Percentiles rank a stretch among this genome's conserved stretches.
Conservation (phyloP, 1,284 basidiomycete species). For the Cystobasidium sp. region DNA sequence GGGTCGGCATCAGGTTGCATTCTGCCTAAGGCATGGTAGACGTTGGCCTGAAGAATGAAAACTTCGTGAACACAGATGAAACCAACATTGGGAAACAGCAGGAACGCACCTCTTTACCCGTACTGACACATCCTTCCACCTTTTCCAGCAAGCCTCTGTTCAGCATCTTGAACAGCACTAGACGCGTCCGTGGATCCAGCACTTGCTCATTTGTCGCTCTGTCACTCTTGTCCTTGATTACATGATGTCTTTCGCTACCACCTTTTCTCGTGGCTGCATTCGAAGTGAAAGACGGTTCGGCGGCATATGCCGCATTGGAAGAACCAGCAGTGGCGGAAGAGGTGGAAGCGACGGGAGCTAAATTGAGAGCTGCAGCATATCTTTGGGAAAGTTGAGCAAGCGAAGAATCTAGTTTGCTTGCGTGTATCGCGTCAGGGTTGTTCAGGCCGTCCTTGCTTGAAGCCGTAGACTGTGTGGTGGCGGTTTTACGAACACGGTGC, state of each 20-base stretch:
- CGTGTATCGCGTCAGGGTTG: conserved; percentile 37
- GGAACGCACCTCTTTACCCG: conserved; percentile 81
- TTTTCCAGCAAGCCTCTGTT: conserved; percentile 81
- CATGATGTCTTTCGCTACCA: conserved; percentile 77
- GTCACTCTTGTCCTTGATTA: conserved; percentile 85
- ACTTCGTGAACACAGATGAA: background rate
- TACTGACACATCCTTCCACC: conserved; percentile 91
- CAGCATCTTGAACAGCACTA: conserved; percentile 92
- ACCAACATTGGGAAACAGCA: too few species aligned
- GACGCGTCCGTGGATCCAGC: conserved; percentile 82
- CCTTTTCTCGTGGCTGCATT: conserved; percentile 83
- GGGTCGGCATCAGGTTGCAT: conserved; percentile 48
- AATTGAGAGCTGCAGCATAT: conserved; percentile 41
- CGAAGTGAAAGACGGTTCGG: conserved; percentile 63
- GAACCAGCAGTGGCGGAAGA: conserved; percentile 40
- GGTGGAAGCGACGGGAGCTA: conserved; percentile 43
- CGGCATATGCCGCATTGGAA: conserved; percentile 36
- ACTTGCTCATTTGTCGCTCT: conserved; percentile 94
- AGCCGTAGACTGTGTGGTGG: conserved; percentile 35
- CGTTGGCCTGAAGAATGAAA: conserved; percentile 65
- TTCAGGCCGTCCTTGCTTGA: conserved; percentile 1
- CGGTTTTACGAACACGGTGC: conserved; percentile 38
- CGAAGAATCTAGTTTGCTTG: conserved; percentile 42
- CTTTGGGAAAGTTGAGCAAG: conserved; percentile 40
- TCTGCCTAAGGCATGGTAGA: conserved; percentile 74